Base-by-base conservation (phyloP, 2,329 filamentous ascomycete genomes). In the Cadophora sp. region DNA sequence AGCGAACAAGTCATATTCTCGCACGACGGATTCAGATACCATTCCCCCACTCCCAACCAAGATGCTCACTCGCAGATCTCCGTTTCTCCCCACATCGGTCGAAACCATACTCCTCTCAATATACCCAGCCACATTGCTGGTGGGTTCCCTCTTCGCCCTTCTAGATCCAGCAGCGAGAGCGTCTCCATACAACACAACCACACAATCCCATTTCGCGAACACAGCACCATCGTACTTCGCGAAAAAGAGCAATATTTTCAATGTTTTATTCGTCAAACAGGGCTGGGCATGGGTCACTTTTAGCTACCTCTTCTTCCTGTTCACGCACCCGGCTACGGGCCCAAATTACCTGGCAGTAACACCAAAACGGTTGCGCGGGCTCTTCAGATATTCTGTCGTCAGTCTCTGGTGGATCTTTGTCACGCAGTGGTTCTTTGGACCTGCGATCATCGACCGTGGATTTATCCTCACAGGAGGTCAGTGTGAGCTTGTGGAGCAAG, bases 401-500 rank as follows among this genome's bases (percentile, higher is more conserved):
- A 98, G 96, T 9, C 75, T 80, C 1, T 90, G 89, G 80, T 99
- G 96, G 96, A 83, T 93, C 50, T 81, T 93, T 47, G 89, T 96
- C 20, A 99, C 96, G 71, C 96, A 98, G 82, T 98, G 96, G 96
- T 98, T 89, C 79, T 97, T 99, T 75, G 96, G 96, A 0, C 89
- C 96, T 1, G 85, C 94, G 22, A 83, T 99, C 59, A 95, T 98
- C 74, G 96, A 99, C 78, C 90, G 94, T 65, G 88, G 91, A 3
- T 99, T 98, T 78, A 84, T 88, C n/a, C 86, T 93, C 79, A 97
- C 93, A 0, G 96, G 96, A 3, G 96, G 96, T 0, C 87, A 86
- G 75, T 99, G 96, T 78, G 89, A 93, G 76, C 74, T 87, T 16
- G 82, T 87, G 3, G 76, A 81, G 62, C 82, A 83, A 53, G 79